Percentiles rank a stretch among this genome's conserved stretches.
Conservation (phyloP, 2,329 filamentous ascomycete species). For the Aciculosporium take region DNA sequence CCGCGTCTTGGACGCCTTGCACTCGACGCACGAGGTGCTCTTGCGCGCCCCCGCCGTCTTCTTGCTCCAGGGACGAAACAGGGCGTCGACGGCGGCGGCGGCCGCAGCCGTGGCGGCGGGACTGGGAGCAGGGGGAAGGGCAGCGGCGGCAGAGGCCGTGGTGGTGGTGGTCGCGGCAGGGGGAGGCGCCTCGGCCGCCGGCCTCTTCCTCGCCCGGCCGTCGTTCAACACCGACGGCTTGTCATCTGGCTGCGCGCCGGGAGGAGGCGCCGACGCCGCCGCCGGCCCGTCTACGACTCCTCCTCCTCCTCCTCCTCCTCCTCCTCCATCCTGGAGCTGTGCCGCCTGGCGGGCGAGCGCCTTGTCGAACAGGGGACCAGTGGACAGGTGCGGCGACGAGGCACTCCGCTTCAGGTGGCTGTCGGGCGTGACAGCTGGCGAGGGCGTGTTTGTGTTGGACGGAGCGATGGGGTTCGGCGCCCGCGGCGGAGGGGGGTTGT, state of each 20-base stretch:
- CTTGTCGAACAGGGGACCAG: neutral
- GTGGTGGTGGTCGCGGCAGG: no score
- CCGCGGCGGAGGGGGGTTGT: neutral
- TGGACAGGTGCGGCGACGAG: neutral
- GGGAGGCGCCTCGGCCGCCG: neutral
- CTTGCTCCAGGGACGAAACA: slow-evolving; percentile 3
- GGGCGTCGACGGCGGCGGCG: neutral
- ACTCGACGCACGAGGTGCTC: slow-evolving; percentile 2
- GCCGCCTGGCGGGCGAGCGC: neutral
- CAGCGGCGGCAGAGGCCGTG: no score
- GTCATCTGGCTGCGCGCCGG: neutral
- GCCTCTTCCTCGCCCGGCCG: slow-evolving; percentile 1
- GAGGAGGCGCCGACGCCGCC: no score
- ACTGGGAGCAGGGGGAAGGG: no score
- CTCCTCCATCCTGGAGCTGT: no score
- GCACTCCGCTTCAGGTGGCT: neutral
- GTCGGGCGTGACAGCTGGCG: neutral
- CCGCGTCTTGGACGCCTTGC: slow-evolving; percentile 4
- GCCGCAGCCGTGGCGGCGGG: neutral
- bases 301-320: no score
- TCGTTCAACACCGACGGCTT: neutral
- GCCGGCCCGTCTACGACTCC: no score
- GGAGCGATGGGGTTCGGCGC: slow-evolving; percentile 1
- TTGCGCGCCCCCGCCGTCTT: neutral
- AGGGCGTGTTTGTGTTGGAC: neutral